Conservation (phyloP, 257 asterid species). For the Solanum chilense region DNA sequence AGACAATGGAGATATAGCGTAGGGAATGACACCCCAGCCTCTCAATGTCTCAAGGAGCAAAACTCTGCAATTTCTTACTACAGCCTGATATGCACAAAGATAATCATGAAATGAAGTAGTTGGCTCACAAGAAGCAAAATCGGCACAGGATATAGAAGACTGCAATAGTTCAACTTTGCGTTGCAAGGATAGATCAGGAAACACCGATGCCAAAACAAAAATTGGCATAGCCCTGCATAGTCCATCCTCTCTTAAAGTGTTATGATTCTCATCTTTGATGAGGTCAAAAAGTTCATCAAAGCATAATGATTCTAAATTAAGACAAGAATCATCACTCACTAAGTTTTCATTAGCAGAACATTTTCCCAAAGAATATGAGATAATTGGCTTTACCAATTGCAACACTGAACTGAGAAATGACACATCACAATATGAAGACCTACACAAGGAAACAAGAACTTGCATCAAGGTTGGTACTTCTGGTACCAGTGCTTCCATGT, state of each 20-base stretch:
- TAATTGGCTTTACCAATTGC: constrained; percentile 66
- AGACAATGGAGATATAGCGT: constrained; percentile 26
- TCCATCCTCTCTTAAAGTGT: constrained; percentile 26
- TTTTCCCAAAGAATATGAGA: constrained; percentile 60
- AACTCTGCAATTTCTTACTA: constrained; percentile 58
- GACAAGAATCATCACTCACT: constrained; percentile 38
- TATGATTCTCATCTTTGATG: constrained; percentile 25
- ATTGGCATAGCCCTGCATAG: constrained; percentile 50
- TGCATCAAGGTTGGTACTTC: constrained; percentile 82
- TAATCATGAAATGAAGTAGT: constrained; percentile 56
- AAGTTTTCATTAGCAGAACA: constrained; percentile 49
- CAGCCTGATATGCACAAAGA: constrained; percentile 78
- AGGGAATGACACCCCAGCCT: constrained; percentile 58
- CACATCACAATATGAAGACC: constrained; percentile 62
- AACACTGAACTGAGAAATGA: constrained; percentile 72
- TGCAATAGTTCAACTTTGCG: constrained; percentile 46
- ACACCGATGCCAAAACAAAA: constrained; percentile 68
- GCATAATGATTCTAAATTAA: constrained; percentile 77
- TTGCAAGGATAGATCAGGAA: constrained; percentile 58
- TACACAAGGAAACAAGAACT: constrained; percentile 67
- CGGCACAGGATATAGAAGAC: constrained; percentile 51
- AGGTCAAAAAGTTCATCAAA: constrained; percentile 59
- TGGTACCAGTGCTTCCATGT: constrained; percentile 85
- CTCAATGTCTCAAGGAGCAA: constrained; percentile 37
- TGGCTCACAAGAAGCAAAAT: constrained; percentile 48